A percentile compares a stretch with the other conserved stretches of the same genome.
Evolutionary conservation across 2,329 filamentous ascomycete genomes (phyloP).

Genomic region (Paracoccidioides brasiliensis): DNA sequence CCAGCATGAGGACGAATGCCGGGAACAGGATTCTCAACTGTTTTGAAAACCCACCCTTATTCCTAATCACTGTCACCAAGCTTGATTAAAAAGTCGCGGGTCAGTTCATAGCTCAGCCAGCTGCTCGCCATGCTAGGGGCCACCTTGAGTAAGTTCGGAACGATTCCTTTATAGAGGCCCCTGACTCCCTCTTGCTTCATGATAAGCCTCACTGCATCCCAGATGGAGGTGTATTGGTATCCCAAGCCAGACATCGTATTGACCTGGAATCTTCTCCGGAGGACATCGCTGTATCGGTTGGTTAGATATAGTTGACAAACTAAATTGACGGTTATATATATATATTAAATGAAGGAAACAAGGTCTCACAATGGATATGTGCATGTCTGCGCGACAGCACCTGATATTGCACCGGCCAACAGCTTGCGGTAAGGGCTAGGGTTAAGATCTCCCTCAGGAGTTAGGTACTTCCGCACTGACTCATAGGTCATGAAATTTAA

Average conservation of each 20-base stretch:
- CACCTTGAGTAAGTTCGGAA: conserved; percentile 90
- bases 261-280: conserved; percentile 90
- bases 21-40: neutral
- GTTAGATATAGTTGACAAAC: conserved; percentile 8
- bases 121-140: conserved; percentile 97
- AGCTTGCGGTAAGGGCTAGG: conserved; percentile 70
- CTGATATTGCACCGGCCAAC: conserved; percentile 82
- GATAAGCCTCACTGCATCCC: conserved; percentile 72
- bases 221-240: conserved; percentile 81
- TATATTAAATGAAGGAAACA: no score
- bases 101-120: conserved; percentile 94
- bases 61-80: conserved; percentile 26
- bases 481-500: conserved; percentile 99
- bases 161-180: conserved; percentile 90
- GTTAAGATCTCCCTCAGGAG: conserved; percentile 74
- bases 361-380: conserved; percentile 88
- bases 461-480: conserved; percentile 68
- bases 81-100: conserved; percentile 67
- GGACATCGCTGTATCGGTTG: conserved; percentile 54
- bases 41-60: neutral
- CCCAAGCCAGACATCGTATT: conserved; percentile 99
- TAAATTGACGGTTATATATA: no score
- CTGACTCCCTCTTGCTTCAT: conserved; percentile 67
- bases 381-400: conserved; percentile 89
- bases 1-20: neutral